phyloP scores from a whole-genome alignment of 192 early-diverging fungal species.

The Entomortierella parvispora region DNA sequence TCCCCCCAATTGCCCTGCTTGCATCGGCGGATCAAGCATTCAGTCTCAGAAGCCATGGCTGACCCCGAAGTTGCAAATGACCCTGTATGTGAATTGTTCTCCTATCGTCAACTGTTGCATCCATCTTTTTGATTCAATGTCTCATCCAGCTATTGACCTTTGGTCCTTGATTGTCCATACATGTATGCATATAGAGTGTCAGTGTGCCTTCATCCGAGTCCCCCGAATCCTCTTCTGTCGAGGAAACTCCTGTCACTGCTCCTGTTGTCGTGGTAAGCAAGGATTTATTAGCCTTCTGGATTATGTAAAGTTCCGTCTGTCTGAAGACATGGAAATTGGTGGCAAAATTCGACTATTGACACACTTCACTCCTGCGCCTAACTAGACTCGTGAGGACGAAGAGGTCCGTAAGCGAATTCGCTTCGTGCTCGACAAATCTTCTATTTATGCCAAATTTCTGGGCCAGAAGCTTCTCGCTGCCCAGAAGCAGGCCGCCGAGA shows the following conservation, averaged over 20 bases:
- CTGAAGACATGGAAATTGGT: background rate
- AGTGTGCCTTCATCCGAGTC: background rate
- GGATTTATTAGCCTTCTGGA: too few relatives aligned
- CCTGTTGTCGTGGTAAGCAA: too few relatives aligned
- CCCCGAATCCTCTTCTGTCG: background rate
- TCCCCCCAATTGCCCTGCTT: too few relatives aligned
- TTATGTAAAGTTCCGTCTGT: too few relatives aligned
- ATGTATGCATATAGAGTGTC: constrained; percentile 4
- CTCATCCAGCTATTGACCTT: background rate
- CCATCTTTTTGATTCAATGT: constrained; percentile 30
- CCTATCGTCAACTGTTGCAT: constrained; percentile 1
- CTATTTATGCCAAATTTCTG: constrained; percentile 83
- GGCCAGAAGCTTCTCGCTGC: constrained; percentile 65
- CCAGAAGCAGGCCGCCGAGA: constrained; percentile 12
- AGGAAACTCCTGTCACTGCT: background rate
- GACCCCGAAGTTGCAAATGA: background rate
- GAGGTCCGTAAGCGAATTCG: constrained; percentile 75
- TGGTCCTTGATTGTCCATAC: constrained; percentile 5
- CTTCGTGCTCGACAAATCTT: constrained; percentile 84
- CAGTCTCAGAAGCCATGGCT: too few relatives aligned
- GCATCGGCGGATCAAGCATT: too few relatives aligned
- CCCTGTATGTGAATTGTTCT: background rate
- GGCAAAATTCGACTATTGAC: background rate
- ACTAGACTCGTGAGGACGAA: constrained; percentile 71
- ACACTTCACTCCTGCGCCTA: background rate